Base-by-base conservation (phyloP, 2,329 filamentous ascomycete species). In the Talaromyces sp. region DNA sequence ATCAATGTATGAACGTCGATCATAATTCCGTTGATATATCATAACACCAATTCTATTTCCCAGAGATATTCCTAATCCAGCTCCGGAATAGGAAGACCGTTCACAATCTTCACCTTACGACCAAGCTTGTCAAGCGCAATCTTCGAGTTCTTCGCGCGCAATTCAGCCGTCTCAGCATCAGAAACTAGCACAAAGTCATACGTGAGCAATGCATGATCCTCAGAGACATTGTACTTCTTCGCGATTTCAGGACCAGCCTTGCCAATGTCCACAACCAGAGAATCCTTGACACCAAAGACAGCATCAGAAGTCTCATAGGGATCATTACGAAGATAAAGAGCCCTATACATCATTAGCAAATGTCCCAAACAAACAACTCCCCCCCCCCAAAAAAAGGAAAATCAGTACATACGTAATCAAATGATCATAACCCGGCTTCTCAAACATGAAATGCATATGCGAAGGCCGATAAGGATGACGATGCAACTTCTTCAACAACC, bases 391-490 rank as follows among this genome's bases (percentile, higher is more conserved):
- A 10, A 39, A 7, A 24, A 39, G 45, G 9, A 22, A 30, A 39
- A 13, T 44, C 4, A 33, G 35, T 52, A 85, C 86, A 58, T 78
- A 92, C 89, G 90, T 95, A 67, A 94, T 87, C 64, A 96, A 73
- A 68, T 87, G 83, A 76, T 96, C 90, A 75, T 83, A 91, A 0
- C 89, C 88, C 30, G 80, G 72, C 77, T 90, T 91, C 68, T 87
- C 84, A 74, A 96, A 91, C 89, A 95, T 94, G 65, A 94, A 94
- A 71, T 94, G 90, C 79, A 93, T 83, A 71, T 94, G 90, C 17
- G 86, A 83, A 1, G 90, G 90, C 47, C 90, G 76, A 76, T 85
- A 92, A 51, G 85, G 85, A 74, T 94, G 90, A n/a, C 90, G 77
- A n/a, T 82, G 80, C 63, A 94, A 68, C 64, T 75, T 70, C 67